Evolutionary conservation across 768 basidiomycete species (phyloP), one percentile per base, ranked within the genome.

Genomic region (Phaffia australis): DNA sequence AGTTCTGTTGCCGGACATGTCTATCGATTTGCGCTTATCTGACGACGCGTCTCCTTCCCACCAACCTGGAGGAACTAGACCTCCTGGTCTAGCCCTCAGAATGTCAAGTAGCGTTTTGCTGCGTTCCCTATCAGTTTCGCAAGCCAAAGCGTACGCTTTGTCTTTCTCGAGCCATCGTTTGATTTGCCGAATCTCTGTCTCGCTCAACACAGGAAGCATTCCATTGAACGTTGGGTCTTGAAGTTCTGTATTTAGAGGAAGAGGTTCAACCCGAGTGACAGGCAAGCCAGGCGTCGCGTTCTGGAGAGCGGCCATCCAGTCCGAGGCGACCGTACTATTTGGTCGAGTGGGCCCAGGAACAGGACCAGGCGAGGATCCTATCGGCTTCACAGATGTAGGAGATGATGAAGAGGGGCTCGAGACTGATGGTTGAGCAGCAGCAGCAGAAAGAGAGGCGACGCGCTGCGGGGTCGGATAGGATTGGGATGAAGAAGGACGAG

Each of bases 121-220:
- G 52, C 67, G 65, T 50, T 71, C 61, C 63, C 68, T 69, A 62
- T 69, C 64, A 59, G 63, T 60, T 0, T 56, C 63, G 61, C 52
- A 71, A 56, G 52, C 71, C 57, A 54, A 70, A 59, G 69, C 69
- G 63, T 77, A 79, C 69, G 78, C 81, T 58, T 80, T 77, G 71
- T 89, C 89, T 57, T 72, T 75, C 69, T 79, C 76, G 80, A 87
- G 83, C 87, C 87, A 89, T 51, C 65, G 74, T 71, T 85, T 76
- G 55, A 88, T 75, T 50, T 80, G 71, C 27, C 63, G 66, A 29
- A 87, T 81, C 73, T 88, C 85, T 1, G 74, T 73, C 9, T 78
- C 74, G 8, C 72, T 69, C 21, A 92, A 76, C 0, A 80, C 72
- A 2, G 84, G 86, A 59, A 79, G 64, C 23, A 48, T 30, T 3